phyloP scores from a whole-genome alignment of 1,284 basidiomycete species.

The Quambalaria eucalypti region DNA sequence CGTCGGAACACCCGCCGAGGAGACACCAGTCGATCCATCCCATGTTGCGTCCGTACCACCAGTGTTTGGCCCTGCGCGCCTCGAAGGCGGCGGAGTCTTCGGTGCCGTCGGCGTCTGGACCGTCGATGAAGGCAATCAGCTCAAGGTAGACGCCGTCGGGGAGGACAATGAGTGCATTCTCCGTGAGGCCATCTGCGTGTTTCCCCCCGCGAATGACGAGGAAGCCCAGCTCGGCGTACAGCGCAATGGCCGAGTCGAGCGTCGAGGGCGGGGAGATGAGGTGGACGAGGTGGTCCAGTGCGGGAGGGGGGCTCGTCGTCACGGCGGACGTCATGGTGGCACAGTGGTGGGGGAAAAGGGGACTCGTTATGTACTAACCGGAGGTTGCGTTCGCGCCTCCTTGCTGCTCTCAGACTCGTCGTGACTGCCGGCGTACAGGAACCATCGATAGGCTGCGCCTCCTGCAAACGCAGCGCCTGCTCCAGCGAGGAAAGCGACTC shows the following conservation, averaged over 20 bases:
- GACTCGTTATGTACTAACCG: no score
- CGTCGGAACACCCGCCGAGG: constrained; percentile 15
- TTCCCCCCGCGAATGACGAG: constrained; percentile 20
- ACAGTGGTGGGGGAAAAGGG: neutral
- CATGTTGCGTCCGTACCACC: constrained; percentile 19
- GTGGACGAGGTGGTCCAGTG: constrained; percentile 30
- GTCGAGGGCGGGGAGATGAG: constrained; percentile 14
- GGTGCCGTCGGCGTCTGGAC: neutral
- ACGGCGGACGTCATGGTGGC: neutral
- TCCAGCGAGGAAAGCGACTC: neutral
- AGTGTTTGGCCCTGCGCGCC: constrained; percentile 14
- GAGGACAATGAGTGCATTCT: constrained; percentile 27
- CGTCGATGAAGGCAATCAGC: constrained; percentile 22
- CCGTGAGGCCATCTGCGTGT: constrained; percentile 25
- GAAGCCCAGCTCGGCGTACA: constrained; percentile 24
- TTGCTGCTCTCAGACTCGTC: neutral
- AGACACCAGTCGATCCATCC: constrained; percentile 36
- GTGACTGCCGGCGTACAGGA: neutral
- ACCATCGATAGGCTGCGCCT: neutral
- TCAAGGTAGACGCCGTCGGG: constrained; percentile 32
- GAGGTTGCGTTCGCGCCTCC: no score
- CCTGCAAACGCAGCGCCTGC: neutral
- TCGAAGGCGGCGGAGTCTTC: constrained; percentile 17
- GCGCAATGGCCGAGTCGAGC: constrained; percentile 15
- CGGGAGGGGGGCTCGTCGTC: constrained; percentile 6